Conservation (phyloP, 2,329 filamentous ascomycete genomes). For the Davidsoniella eucalypti region DNA sequence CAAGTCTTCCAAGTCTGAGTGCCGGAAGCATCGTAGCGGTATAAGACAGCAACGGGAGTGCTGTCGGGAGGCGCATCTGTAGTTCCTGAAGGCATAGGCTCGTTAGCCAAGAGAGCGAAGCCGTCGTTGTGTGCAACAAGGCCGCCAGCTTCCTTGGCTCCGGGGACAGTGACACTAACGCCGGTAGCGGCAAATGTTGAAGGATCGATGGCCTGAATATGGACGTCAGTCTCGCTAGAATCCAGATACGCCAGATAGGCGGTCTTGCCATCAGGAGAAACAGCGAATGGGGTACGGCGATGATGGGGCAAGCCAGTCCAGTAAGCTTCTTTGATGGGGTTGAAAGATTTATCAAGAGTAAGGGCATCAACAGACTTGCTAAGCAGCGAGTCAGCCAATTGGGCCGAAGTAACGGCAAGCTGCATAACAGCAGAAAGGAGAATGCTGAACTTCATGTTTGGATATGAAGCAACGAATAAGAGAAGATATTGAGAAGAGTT, state of each 20-base stretch:
- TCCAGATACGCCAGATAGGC: slow-evolving; percentile 46
- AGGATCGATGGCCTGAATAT: slow-evolving; percentile 39
- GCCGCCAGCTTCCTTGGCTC: slow-evolving; percentile 41
- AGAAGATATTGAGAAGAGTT: not conserved
- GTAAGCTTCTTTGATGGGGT: slow-evolving; percentile 41
- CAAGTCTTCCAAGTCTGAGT: slow-evolving; percentile 41
- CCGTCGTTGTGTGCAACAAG: slow-evolving; percentile 47
- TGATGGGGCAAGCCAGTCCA: slow-evolving; percentile 46
- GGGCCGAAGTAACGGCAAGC: slow-evolving; percentile 1
- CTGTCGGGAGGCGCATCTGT: slow-evolving; percentile 21
- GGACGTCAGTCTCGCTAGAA: slow-evolving; percentile 34
- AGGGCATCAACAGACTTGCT: slow-evolving; percentile 25
- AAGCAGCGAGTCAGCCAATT: slow-evolving; percentile 15
- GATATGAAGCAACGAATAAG: not conserved
- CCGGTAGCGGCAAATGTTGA: slow-evolving; percentile 37
- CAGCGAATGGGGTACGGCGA: slow-evolving; percentile 44
- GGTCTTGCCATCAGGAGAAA: slow-evolving; percentile 41
- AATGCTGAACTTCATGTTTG: not conserved
- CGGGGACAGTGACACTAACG: slow-evolving; percentile 31
- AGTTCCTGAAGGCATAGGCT: slow-evolving; percentile 33
- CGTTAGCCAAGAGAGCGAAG: slow-evolving; percentile 45
- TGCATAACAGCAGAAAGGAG: not conserved
- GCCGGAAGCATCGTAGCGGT: slow-evolving; percentile 36
- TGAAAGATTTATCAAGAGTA: slow-evolving; percentile 33
- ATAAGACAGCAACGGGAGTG: slow-evolving; percentile 37